Evolutionary conservation across 2,329 filamentous ascomycete genomes (phyloP), one percentile per base, ranked within the genome.

Genomic region (Ustilaginoidea virens): DNA sequence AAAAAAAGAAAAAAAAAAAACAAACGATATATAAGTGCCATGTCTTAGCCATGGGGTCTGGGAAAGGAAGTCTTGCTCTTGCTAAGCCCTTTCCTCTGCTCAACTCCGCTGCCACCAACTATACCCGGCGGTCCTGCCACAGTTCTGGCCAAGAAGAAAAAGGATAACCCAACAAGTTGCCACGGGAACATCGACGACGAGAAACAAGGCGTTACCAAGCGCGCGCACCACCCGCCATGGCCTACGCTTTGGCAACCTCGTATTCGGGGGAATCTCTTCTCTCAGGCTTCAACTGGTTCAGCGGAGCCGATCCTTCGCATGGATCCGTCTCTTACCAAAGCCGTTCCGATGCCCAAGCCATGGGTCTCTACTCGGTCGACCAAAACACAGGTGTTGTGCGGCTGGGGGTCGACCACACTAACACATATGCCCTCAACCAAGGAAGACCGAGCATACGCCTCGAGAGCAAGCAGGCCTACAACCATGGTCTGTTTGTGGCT

Each of bases 401-500:
- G 22, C 43, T 67, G 5, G 54, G 57, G 6, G 60, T 65, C 12
- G 61, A 66, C 35, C 46, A 47, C 27, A 48, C 41, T 20, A 56
- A 55, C 28, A 46, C 31, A 3, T 60, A 58, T 35, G 39, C 39
- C 3, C 36, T 47, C 3, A 41, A 51, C 28, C 41, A 48, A 31
- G 65, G 63, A n/a, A 50, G 65, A 12, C 58, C 61, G 7, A 80
- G 74, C 36, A 66, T 85, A 22, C 67, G 79, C 11, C 50, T 85
- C 9, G 68, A 71, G 24, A 80, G 74, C 50, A 74, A 69, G 30
- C 60, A 67, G 28, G 50, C 58, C 4, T 85, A 73, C 47, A 68
- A 61, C 17, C 61, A 74, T 39, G 78, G 75, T 1, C 63, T 83
- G 7, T 71, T 83, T 40, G 72, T 85, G 28, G 60, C 77, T 14